Conservation (phyloP, 2,329 filamentous ascomycete species). For the Stemphylium lycopersici region DNA sequence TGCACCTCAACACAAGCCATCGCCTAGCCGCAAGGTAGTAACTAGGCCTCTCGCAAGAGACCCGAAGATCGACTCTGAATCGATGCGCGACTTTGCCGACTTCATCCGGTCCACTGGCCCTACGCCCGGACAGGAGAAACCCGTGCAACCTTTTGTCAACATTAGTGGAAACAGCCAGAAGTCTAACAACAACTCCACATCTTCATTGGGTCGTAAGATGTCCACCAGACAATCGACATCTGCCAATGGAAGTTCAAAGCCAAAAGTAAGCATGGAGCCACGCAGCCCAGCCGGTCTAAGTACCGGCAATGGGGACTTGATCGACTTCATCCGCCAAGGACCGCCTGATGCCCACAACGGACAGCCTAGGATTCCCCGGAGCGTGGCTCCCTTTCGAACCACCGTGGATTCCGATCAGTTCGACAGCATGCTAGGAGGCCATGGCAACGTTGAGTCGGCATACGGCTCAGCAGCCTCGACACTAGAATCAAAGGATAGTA, state of each 20-base stretch:
- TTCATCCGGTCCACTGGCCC: slow-evolving; percentile 87
- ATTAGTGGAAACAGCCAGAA: slow-evolving; percentile 27
- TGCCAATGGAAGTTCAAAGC: slow-evolving; percentile 31
- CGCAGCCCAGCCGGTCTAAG: slow-evolving; percentile 72
- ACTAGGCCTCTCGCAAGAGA: slow-evolving; percentile 66
- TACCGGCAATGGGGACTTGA: slow-evolving; percentile 78
- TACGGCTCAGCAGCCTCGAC: slow-evolving; percentile 45
- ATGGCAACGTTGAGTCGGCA: slow-evolving; percentile 41
- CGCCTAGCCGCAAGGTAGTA: slow-evolving; percentile 33
- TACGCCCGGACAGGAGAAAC: slow-evolving; percentile 38
- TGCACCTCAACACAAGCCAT: slow-evolving; percentile 26
- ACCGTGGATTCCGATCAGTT: slow-evolving; percentile 88
- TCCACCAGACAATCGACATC: slow-evolving; percentile 31
- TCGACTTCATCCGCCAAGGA: slow-evolving; percentile 92
- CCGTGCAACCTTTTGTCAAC: slow-evolving; percentile 43
- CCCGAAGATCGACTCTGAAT: slow-evolving; percentile 72
- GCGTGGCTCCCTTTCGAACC: slow-evolving; percentile 82
- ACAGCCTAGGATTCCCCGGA: slow-evolving; percentile 76
- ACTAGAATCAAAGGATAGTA: slow-evolving; percentile 50
- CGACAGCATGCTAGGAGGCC: slow-evolving; percentile 45
- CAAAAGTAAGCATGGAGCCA: slow-evolving; percentile 53
- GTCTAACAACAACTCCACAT: slow-evolving; percentile 27
- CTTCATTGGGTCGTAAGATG: slow-evolving; percentile 37
- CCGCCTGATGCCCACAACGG: slow-evolving; percentile 66
- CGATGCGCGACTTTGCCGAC: slow-evolving; percentile 81